Percentiles rank a stretch among this genome's conserved stretches.
These are phyloP conservation scores for Mucor velutinosus DNA, from an alignment of 371 early-diverging fungal species.

Conservation along the genomic window DNA sequence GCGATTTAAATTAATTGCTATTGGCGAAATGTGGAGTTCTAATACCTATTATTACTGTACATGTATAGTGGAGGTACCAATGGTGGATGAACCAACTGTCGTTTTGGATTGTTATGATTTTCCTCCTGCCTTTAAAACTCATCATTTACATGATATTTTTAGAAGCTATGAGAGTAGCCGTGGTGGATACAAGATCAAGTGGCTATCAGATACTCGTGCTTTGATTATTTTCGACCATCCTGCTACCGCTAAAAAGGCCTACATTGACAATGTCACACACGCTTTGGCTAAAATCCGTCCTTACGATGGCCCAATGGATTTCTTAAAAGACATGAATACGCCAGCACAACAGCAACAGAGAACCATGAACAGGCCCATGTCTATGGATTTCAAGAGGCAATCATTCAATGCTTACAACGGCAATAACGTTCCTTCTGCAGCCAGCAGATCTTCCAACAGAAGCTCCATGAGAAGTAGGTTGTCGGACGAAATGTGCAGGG, in stretches of 20 bases:
- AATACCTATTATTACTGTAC: background rate
- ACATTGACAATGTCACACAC: constrained; percentile 35
- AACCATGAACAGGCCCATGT: constrained; percentile 20
- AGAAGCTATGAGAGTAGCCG: constrained; percentile 54
- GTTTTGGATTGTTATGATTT: constrained; percentile 57
- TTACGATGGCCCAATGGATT: constrained; percentile 29
- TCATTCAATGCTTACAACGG: constrained; percentile 16
- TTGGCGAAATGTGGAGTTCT: background rate
- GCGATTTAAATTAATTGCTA: background rate
- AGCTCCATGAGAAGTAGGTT: constrained; percentile 25
- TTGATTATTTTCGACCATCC: constrained; percentile 73
- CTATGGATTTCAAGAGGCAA: constrained; percentile 28
- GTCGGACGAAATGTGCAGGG: too few relatives aligned
- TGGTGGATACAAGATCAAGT: constrained; percentile 77
- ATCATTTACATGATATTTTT: constrained; percentile 61
- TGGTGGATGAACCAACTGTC: constrained; percentile 47
- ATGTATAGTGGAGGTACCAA: constrained; percentile 38
- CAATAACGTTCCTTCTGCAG: background rate
- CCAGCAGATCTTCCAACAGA: constrained; percentile 18
- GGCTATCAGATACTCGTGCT: constrained; percentile 75
- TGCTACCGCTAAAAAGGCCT: constrained; percentile 57
- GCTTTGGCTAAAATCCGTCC: constrained; percentile 31
- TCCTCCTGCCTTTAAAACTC: constrained; percentile 56
- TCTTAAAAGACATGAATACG: constrained; percentile 10
- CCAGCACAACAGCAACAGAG: background rate